Conservation (phyloP, 2,329 filamentous ascomycete species). For the Orbilia blumenaviensis region DNA sequence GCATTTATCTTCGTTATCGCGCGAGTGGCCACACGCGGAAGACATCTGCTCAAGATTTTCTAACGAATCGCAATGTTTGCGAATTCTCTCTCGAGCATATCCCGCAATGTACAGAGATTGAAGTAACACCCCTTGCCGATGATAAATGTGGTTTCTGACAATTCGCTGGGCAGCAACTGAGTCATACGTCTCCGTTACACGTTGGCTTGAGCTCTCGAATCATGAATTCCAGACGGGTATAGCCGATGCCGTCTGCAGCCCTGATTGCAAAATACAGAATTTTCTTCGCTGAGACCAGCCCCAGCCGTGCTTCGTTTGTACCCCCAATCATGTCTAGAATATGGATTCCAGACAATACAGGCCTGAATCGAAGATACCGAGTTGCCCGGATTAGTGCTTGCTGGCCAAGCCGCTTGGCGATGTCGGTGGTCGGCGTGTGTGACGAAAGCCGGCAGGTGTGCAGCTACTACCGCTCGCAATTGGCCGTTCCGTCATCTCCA, state of each 20-base stretch:
- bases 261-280: no score
- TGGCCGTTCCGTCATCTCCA: not conserved
- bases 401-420: constrained; percentile 10
- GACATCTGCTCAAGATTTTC: no score
- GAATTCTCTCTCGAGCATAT: no score
- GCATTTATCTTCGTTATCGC: not conserved
- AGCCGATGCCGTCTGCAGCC: no score
- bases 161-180: not conserved
- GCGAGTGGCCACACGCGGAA: not conserved
- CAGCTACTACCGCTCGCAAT: not conserved
- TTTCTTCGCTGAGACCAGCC: no score
- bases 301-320: not conserved
- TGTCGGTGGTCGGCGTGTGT: not conserved
- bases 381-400: not conserved
- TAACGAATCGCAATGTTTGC: no score
- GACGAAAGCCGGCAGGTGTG: not conserved
- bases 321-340: not conserved
- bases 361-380: no score
- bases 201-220: no score
- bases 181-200: not conserved
- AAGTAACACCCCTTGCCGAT: not conserved
- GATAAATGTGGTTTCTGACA: not conserved
- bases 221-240: no score
- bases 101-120: no score
- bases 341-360: no score